Evolutionary conservation across 495 filamentous ascomycete species (phyloP), one percentile per base, ranked within the genome.

Genomic region (Aspergillus saccharolyticus): DNA sequence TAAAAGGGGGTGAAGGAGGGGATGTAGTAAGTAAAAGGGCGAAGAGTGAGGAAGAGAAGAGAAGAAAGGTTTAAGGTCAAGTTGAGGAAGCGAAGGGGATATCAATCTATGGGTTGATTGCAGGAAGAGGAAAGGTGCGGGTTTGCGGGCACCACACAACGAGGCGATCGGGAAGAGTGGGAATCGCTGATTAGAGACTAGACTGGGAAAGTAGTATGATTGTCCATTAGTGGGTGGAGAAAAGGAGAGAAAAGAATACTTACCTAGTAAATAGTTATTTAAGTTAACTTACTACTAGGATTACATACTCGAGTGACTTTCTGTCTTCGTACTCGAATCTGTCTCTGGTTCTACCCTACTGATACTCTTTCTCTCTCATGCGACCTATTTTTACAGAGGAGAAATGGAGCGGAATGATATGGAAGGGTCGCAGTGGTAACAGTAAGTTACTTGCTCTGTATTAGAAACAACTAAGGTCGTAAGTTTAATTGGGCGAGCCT

Each of bases 51-150:
- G 45, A 53, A 22, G 52, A 42, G 30, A 39, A 54, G 42, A 50
- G 25, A 49, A 21, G 55, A 24, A 18, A 54, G 20, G 21, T 25
- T 6, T 43, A 50, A 30, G n/a, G 44, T 17, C 18, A 30, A 33
- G 25, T 18, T 47, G 53, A 21, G 55, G 22, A 46, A 1, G 15
- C 12, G 22, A 46, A 48, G 49, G 8, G 30, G 45, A 42, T n/a
- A 21, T 28, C 25, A 28, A 28, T 33, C 20, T 22, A 16, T 43
- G 43, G 43, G 19, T 54, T 20, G 33, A 42, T 50, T 14, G 24
- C 42, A 53, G 16, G 42, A 56, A 42, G 22, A 42, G 30, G 22
- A 55, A 50, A n/a, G 47, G 47, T 50, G 47, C 47, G 47, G 47
- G 2, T 39, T 39, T 39, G 47, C 47, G 17, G 28, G 28, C 47